Conservation (phyloP, 1,139 yeast species). For the Wickerhamiella pararugosa region DNA sequence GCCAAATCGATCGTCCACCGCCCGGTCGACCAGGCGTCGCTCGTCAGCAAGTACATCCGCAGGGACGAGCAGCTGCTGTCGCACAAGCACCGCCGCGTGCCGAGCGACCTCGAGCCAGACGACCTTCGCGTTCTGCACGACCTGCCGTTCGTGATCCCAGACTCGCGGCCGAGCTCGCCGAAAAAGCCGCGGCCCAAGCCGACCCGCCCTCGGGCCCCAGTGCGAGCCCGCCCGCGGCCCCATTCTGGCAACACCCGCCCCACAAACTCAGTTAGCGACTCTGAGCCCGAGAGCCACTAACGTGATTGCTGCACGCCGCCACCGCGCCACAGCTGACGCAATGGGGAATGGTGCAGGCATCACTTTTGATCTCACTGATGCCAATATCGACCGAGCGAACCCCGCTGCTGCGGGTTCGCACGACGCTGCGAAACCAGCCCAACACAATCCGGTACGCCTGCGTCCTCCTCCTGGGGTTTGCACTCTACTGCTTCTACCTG, state of each 20-base stretch:
- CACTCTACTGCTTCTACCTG: conserved; percentile 41
- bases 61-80: not conserved
- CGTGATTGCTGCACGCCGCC: not conserved
- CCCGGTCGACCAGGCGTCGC: not conserved
- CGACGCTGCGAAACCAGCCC: not conserved
- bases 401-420: conserved; percentile 7
- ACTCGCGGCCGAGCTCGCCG: not conserved
- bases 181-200: not conserved
- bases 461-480: conserved; percentile 41
- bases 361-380: not conserved
- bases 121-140: conserved; percentile 1
- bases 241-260: not conserved
- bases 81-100: not conserved
- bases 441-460: conserved; percentile 21
- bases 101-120: not conserved
- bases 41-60: not conserved
- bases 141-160: not conserved
- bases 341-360: not conserved
- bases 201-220: not conserved
- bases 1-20: not conserved
- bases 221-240: not conserved
- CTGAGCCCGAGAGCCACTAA: not conserved
- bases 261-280: not conserved
- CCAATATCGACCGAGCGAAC: conserved; percentile 3
- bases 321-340: not conserved